Conservation (phyloP, 2,329 filamentous ascomycete species). For the Coniella vitis region DNA sequence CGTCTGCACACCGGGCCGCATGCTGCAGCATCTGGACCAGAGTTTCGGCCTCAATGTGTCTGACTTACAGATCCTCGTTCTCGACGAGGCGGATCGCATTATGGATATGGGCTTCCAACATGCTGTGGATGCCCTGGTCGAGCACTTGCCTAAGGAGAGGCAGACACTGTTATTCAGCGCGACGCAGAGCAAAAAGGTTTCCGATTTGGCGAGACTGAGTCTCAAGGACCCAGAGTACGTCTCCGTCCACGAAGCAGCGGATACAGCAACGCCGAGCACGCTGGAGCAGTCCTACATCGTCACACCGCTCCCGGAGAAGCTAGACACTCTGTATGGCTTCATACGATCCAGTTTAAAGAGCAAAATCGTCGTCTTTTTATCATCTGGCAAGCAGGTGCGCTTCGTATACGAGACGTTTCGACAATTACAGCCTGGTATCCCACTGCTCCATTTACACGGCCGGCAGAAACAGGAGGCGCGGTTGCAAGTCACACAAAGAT, state of each 20-base stretch:
- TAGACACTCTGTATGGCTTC: conserved; percentile 90
- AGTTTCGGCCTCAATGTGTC: conserved; percentile 85
- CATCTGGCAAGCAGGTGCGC: conserved; percentile 90
- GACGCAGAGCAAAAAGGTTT: conserved; percentile 91
- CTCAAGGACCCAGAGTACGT: conserved; percentile 91
- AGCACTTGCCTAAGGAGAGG: conserved; percentile 76
- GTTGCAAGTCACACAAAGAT: conserved; percentile 79
- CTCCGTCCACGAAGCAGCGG: conserved; percentile 79
- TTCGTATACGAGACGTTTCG: conserved; percentile 93
- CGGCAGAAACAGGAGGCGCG: conserved; percentile 87
- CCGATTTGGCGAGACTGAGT: conserved; percentile 82
- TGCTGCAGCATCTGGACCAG: conserved; percentile 93
- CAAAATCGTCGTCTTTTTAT: conserved; percentile 93
- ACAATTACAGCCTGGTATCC: conserved; percentile 88
- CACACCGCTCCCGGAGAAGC: conserved; percentile 77
- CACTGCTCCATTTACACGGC: conserved; percentile 86
- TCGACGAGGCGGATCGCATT: conserved; percentile 94
- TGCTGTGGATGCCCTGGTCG: conserved; percentile 85
- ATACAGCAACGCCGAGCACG: conserved; percentile 70
- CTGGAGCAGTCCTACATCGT: conserved; percentile 89
- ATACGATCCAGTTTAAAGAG: conserved; percentile 84
- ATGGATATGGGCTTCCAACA: conserved; percentile 95
- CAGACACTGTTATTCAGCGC: conserved; percentile 95
- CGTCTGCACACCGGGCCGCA: conserved; percentile 88
- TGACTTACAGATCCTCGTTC: conserved; percentile 83